A percentile compares a stretch with the other conserved stretches of the same genome.
These are phyloP conservation scores for Celoporthe dispersa DNA, from an alignment of 2,329 filamentous ascomycete genomes.

Conservation along the genomic window DNA sequence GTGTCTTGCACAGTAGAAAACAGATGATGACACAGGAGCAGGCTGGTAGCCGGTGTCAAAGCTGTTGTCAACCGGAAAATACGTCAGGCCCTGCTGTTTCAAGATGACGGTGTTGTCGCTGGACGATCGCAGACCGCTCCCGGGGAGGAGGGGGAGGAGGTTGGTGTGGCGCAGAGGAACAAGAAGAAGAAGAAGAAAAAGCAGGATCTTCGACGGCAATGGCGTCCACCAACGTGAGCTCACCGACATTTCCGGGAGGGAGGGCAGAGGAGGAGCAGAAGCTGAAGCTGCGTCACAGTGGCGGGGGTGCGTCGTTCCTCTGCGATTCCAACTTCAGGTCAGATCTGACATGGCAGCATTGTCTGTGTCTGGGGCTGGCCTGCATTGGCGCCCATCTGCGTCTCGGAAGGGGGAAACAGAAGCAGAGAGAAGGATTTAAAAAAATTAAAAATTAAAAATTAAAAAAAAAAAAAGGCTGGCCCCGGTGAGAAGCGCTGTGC, in stretches of 20 bases:
- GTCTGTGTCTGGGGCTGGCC: background rate
- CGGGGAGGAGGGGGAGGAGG: background rate
- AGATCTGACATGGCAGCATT: constrained; percentile 6
- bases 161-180: background rate
- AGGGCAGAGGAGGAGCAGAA: background rate
- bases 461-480: background rate
- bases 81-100: background rate
- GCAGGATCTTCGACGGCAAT: background rate
- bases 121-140: background rate
- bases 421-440: no score
- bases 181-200: background rate
- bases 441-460: no score
- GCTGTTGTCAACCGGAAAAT: background rate
- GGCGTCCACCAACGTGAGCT: constrained; percentile 2
- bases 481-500: no score
- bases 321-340: constrained; percentile 5
- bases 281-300: constrained; percentile 20
- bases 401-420: background rate
- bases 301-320: constrained; percentile 6
- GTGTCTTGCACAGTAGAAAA: background rate
- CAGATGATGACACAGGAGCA: background rate
- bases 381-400: constrained; percentile 1
- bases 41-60: background rate
- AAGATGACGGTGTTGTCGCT: background rate
- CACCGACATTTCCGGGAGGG: constrained; percentile 17